phyloP scores from a whole-genome alignment of 441 rosid species.

The Jatropha multifida region DNA sequence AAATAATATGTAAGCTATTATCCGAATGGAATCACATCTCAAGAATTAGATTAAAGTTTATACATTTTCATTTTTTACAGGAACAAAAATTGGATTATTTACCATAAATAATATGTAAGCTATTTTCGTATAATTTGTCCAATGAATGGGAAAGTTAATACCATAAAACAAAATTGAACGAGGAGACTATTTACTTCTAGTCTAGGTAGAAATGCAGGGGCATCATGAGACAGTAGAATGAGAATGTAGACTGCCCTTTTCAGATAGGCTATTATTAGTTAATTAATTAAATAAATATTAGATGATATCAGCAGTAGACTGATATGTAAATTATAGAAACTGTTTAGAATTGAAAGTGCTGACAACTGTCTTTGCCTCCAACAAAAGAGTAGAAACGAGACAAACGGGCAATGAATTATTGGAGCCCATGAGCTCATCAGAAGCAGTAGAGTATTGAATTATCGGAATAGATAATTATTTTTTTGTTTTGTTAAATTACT shows the following conservation, averaged over 20 bases:
- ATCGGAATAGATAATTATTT: conserved; percentile 25
- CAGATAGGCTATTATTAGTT: neutral
- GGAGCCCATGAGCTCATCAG: conserved; percentile 33
- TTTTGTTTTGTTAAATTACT: neutral
- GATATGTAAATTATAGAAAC: conserved; percentile 19
- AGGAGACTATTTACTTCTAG: neutral
- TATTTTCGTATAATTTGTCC: too few species aligned
- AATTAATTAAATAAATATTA: too few species aligned
- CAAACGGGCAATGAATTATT: conserved; percentile 41
- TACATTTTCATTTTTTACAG: too few species aligned
- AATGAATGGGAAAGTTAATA: too few species aligned
- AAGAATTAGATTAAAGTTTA: too few species aligned
- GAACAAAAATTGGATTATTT: too few species aligned
- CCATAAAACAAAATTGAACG: too few species aligned
- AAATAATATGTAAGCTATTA: too few species aligned
- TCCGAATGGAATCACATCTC: too few species aligned
- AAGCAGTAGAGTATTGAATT: conserved; percentile 12
- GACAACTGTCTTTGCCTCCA: conserved; percentile 22
- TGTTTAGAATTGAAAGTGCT: conserved; percentile 22
- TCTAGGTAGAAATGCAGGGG: neutral
- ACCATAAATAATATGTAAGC: too few species aligned
- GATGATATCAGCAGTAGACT: neutral
- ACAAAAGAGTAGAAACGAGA: conserved; percentile 20
- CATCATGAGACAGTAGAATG: neutral
- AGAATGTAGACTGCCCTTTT: neutral